A percentile compares a stretch with the other conserved stretches of the same genome.
These are phyloP conservation scores for Cerrena zonata DNA, from an alignment of 1,284 basidiomycete species.

Conservation along the genomic window DNA sequence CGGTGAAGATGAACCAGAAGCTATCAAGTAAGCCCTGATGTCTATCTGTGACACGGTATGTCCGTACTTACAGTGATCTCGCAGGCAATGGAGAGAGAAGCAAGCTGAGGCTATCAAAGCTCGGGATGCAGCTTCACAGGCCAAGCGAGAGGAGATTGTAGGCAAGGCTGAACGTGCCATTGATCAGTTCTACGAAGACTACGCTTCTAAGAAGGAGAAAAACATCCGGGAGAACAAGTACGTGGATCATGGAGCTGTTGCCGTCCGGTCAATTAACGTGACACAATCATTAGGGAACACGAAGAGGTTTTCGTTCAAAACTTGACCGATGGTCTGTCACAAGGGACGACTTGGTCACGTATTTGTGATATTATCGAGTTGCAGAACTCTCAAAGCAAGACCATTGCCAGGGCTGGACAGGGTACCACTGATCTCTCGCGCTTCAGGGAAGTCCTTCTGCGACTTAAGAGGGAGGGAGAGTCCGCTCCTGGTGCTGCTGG, in stretches of 20 bases:
- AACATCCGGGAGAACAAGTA: constrained; percentile 96
- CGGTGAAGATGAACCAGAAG: constrained; percentile 81
- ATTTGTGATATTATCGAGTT: constrained; percentile 85
- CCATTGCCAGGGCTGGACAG: constrained; percentile 80
- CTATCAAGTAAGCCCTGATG: constrained; percentile 61
- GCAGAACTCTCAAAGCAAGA: constrained; percentile 96
- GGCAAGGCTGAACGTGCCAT: constrained; percentile 87
- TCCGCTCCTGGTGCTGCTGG: constrained; percentile 87
- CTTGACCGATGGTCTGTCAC: constrained; percentile 73
- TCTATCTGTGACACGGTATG: constrained; percentile 3
- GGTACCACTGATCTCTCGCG: constrained; percentile 84
- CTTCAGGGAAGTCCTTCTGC: constrained; percentile 86
- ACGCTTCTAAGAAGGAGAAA: constrained; percentile 86
- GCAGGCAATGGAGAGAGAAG: constrained; percentile 81
- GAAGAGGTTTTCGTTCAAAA: constrained; percentile 78
- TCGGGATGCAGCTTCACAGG: constrained; percentile 73
- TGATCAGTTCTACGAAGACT: constrained; percentile 94
- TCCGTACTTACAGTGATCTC: neutral
- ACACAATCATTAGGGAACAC: constrained; percentile 57
- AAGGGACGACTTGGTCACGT: constrained; percentile 94
- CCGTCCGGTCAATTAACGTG: neutral
- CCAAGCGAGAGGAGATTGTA: constrained; percentile 80
- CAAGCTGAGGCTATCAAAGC: constrained; percentile 82
- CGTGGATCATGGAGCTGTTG: too few species aligned
- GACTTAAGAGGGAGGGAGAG: constrained; percentile 83